phyloP scores from a whole-genome alignment of 345 rosid species.

The Arabis alpina region DNA sequence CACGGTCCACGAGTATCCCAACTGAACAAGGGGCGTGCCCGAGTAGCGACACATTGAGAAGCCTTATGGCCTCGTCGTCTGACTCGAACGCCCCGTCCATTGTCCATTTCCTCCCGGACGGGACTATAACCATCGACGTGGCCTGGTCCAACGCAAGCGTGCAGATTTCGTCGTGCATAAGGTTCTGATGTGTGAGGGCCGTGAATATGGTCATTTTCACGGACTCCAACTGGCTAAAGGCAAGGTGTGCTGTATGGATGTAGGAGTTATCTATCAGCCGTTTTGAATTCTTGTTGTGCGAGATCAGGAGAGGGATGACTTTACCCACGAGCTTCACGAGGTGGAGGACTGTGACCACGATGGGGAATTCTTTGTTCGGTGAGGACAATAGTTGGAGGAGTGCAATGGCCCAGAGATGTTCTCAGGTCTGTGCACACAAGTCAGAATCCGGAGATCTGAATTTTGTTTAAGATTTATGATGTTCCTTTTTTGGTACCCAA shows the following conservation, averaged over 20 bases:
- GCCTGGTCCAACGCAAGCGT: conserved; percentile 26
- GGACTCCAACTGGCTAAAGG: conserved; percentile 15
- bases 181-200: conserved; percentile 19
- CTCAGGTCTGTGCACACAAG: conserved; percentile 54
- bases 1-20: conserved; percentile 37
- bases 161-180: conserved; percentile 35
- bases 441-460: conserved; percentile 45
- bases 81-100: conserved; percentile 38
- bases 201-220: conserved; percentile 16
- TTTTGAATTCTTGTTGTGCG: conserved; percentile 40
- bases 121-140: conserved; percentile 20
- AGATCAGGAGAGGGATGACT: conserved; percentile 45
- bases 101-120: conserved; percentile 38
- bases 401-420: conserved; percentile 36
- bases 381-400: conserved; percentile 44
- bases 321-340: conserved; percentile 54
- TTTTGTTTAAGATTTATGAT: conserved; percentile 21
- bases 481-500: conserved; percentile 22
- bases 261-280: background rate
- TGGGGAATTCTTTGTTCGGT: conserved; percentile 32
- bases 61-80: conserved; percentile 20
- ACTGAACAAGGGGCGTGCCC: conserved; percentile 35
- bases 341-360: conserved; percentile 51
- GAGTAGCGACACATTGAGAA: conserved; percentile 10
- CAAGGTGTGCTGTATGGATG: conserved; percentile 29